Conservation (phyloP, 768 basidiomycete species). For the Strobilomyces echinocephalus region DNA sequence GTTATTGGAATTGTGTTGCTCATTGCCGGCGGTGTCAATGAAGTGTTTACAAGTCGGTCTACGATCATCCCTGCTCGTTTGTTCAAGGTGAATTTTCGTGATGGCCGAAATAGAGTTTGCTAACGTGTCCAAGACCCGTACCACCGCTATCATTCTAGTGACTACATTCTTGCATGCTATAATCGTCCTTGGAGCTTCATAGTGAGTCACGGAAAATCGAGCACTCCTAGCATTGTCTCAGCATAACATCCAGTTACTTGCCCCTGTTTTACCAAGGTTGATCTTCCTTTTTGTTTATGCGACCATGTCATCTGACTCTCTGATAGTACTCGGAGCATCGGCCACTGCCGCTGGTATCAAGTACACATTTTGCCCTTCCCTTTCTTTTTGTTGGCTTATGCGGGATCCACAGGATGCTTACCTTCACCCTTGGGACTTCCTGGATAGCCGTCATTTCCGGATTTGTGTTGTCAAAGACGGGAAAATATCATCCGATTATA, state of each 20-base stretch:
- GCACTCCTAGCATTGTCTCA: neutral
- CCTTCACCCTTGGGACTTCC: constrained; percentile 62
- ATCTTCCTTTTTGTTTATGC: neutral
- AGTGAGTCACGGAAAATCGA: constrained; percentile 13
- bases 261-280: constrained; percentile 68
- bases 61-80: constrained; percentile 73
- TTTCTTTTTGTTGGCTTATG: neutral
- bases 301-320: constrained; percentile 6
- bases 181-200: constrained; percentile 49
- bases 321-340: constrained; percentile 58
- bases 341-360: constrained; percentile 66
- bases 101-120: neutral
- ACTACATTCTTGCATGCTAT: constrained; percentile 59
- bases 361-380: constrained; percentile 32
- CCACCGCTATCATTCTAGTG: constrained; percentile 57
- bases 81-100: constrained; percentile 48
- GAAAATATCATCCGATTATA: constrained; percentile 56
- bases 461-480: constrained; percentile 50
- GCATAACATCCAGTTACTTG: constrained; percentile 41
- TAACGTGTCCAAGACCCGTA: constrained; percentile 52
- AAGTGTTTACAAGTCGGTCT: constrained; percentile 55
- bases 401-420: constrained; percentile 52
- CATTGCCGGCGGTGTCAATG: constrained; percentile 50
- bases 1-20: constrained; percentile 53
- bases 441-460: constrained; percentile 54